phyloP scores from a whole-genome alignment of 2,329 filamentous ascomycete species.

The Pestalotiopsis fici region DNA sequence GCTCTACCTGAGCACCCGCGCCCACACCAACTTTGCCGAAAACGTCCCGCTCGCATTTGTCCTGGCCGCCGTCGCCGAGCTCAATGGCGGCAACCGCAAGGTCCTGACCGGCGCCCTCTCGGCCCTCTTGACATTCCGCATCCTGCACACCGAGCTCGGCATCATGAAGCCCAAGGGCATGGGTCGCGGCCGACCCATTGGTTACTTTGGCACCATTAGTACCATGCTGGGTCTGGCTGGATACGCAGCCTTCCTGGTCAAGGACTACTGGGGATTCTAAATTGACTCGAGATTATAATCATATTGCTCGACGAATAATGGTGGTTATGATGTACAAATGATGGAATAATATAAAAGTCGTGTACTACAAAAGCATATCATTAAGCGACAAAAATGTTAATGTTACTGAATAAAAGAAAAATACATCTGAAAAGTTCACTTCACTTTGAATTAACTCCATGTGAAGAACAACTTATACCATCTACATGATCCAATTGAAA shows the following conservation, averaged over 20 bases:
- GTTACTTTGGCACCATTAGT: conserved; percentile 28
- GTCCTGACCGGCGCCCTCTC: conserved; percentile 22
- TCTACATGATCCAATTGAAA: not conserved
- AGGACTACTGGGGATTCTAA: conserved; percentile 23
- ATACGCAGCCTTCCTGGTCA: conserved; percentile 28
- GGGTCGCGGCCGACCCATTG: conserved; percentile 26
- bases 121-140: conserved; percentile 25
- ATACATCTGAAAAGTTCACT: not conserved
- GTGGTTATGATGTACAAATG: not conserved
- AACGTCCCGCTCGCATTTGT: conserved; percentile 31
- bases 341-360: not conserved
- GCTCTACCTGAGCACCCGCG: conserved; percentile 25
- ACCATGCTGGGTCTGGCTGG: conserved; percentile 24
- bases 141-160: conserved; percentile 29
- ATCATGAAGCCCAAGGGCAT: conserved; percentile 18
- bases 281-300: not conserved
- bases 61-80: conserved; percentile 29
- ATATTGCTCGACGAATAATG: not conserved
- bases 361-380: not conserved
- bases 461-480: too few relatives aligned
- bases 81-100: conserved; percentile 30
- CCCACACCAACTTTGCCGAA: conserved; percentile 31
- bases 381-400: not conserved
- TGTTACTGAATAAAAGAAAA: not conserved
- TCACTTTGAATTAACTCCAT: not conserved